These are phyloP conservation scores for Lagerstroemia speciosa DNA, from an alignment of 345 rosid species.

Conservation along the genomic window DNA sequence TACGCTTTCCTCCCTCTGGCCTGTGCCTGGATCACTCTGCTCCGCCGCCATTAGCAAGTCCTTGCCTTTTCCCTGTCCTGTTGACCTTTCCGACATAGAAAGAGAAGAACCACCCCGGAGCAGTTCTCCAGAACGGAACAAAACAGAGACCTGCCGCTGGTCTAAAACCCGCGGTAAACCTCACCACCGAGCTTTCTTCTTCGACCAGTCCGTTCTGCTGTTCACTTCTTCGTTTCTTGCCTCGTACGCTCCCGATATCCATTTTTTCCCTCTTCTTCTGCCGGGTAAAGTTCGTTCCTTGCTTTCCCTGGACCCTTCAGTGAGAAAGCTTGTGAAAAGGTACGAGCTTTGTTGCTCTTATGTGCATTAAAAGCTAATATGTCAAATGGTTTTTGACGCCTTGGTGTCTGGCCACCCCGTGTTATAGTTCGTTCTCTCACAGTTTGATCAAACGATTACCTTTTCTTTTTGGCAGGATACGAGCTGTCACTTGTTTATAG, in stretches of 20 bases:
- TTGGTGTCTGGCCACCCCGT: neutral
- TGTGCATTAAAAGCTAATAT: neutral
- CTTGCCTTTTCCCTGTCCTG: neutral
- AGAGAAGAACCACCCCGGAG: neutral
- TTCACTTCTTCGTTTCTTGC: too few relatives aligned
- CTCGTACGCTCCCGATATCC: too few relatives aligned
- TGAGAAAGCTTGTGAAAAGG: neutral
- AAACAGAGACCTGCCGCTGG: too few relatives aligned
- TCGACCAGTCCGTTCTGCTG: too few relatives aligned
- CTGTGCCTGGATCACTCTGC: neutral
- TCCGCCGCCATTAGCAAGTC: slow-evolving; percentile 1
- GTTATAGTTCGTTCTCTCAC: too few relatives aligned
- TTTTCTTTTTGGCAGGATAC: neutral
- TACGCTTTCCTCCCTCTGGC: too few relatives aligned
- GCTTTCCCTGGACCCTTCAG: too few relatives aligned
- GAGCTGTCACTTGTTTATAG: neutral
- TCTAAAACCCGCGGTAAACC: too few relatives aligned
- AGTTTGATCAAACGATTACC: neutral
- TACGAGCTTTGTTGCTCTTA: neutral
- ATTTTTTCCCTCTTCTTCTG: neutral
- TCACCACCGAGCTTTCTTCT: too few relatives aligned
- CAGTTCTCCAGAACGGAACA: too few relatives aligned
- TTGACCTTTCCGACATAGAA: neutral
- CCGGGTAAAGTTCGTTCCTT: neutral
- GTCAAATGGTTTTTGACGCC: neutral